Evolutionary conservation across 164 flowering plant genomes (phyloP).

Genomic region (Vitis riparia): DNA sequence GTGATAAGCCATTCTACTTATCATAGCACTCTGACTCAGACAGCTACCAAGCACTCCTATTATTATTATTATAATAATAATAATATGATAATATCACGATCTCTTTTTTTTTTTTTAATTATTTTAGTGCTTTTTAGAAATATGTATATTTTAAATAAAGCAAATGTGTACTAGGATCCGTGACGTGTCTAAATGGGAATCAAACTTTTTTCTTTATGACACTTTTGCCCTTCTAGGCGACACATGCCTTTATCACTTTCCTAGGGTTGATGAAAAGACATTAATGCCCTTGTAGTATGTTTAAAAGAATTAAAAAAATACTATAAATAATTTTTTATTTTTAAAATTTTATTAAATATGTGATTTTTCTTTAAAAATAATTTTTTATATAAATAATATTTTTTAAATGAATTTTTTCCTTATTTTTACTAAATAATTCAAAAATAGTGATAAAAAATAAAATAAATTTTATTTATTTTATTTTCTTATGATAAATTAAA

Average conservation of each 20-base stretch:
- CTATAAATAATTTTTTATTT: too few relatives aligned
- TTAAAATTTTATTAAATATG: too few relatives aligned
- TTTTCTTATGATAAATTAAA: too few relatives aligned
- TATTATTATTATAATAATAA: not conserved
- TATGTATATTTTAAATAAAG: not conserved
- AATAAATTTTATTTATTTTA: too few relatives aligned
- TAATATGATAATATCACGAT: not conserved
- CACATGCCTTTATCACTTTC: not conserved
- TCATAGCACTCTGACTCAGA: not conserved
- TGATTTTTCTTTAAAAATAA: too few relatives aligned
- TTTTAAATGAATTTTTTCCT: too few relatives aligned
- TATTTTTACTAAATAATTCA: too few relatives aligned
- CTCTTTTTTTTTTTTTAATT: not conserved
- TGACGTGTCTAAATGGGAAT: not conserved
- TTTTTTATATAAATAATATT: too few relatives aligned
- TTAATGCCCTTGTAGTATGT: not conserved
- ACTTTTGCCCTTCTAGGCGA: not conserved
- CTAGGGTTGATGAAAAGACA: not conserved
- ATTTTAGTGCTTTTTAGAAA: not conserved
- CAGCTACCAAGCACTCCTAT: conserved; percentile 10
- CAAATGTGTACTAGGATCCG: not conserved
- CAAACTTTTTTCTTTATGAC: not conserved
- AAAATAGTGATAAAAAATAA: too few relatives aligned
- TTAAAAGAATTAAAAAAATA: too few relatives aligned
- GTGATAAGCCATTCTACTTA: conserved; percentile 5